phyloP scores from a whole-genome alignment of 345 rosid genomes.

The Populus simonii region DNA sequence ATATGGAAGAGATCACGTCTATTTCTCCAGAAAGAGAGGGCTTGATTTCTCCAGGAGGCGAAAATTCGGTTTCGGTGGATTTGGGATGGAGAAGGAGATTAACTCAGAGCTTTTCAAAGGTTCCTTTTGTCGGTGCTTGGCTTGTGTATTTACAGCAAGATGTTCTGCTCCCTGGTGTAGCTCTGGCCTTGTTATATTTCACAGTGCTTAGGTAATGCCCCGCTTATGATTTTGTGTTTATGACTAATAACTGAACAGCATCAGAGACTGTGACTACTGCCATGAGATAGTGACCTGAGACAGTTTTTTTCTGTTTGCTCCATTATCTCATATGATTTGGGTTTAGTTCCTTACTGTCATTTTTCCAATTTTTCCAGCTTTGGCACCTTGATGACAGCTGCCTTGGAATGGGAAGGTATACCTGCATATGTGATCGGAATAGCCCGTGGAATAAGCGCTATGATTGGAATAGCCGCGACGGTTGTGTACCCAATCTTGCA shows the following conservation, averaged over 20 bases:
- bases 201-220: conserved; percentile 70
- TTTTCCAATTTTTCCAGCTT: conserved; percentile 44
- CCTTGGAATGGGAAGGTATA: conserved; percentile 75
- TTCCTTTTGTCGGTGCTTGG: conserved; percentile 60
- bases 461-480: conserved; percentile 70
- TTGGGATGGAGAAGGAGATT: conserved; percentile 24
- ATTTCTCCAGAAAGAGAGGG: conserved; percentile 13
- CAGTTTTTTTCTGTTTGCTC: not conserved
- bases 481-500: conserved; percentile 63
- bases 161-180: conserved; percentile 61
- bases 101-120: conserved; percentile 33
- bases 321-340: not conserved
- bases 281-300: not conserved
- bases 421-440: conserved; percentile 66
- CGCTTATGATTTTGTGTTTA: not conserved
- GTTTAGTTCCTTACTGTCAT: not conserved
- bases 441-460: conserved; percentile 72
- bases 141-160: conserved; percentile 60
- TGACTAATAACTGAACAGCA: not conserved
- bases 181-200: conserved; percentile 71
- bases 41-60: conserved; percentile 7
- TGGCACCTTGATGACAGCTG: conserved; percentile 89
- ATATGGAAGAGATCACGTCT: conserved; percentile 12
- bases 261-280: not conserved
- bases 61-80: conserved; percentile 6